phyloP scores from a whole-genome alignment of 108 stramenopile species.

The Cyclotella baltica region DNA sequence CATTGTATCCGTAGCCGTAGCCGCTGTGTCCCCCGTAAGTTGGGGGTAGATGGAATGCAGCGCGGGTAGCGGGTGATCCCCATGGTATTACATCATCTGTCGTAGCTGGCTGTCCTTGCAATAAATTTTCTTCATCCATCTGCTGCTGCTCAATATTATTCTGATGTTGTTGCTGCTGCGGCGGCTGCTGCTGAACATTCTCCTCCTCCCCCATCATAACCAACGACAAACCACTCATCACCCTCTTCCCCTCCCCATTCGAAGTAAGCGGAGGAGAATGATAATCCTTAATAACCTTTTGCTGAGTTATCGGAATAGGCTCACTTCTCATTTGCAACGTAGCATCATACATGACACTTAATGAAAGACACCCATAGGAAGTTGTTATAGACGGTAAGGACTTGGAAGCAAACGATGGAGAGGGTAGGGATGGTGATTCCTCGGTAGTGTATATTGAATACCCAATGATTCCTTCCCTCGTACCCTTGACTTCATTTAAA shows the following conservation, averaged over 20 bases:
- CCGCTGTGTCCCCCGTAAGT: constrained; percentile 30
- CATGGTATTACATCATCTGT: constrained; percentile 4
- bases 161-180: background rate
- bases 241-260: constrained; percentile 3
- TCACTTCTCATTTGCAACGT: constrained; percentile 40
- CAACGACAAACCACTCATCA: constrained; percentile 56
- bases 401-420: constrained; percentile 46
- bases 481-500: no score
- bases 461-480: background rate
- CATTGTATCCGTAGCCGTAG: constrained; percentile 57
- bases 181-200: background rate
- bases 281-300: constrained; percentile 47
- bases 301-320: background rate
- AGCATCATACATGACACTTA: constrained; percentile 70
- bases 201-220: constrained; percentile 51
- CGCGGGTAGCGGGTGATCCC: constrained; percentile 41
- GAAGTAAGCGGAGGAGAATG: constrained; percentile 29
- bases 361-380: constrained; percentile 62
- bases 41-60: constrained; percentile 56
- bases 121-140: no score
- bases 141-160: no score
- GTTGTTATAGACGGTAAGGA: constrained; percentile 53
- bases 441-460: constrained; percentile 63
- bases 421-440: constrained; percentile 46
- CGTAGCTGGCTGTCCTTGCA: no score